Base-by-base conservation (phyloP, 2,329 filamentous ascomycete species). In the Claviceps purpurea region DNA sequence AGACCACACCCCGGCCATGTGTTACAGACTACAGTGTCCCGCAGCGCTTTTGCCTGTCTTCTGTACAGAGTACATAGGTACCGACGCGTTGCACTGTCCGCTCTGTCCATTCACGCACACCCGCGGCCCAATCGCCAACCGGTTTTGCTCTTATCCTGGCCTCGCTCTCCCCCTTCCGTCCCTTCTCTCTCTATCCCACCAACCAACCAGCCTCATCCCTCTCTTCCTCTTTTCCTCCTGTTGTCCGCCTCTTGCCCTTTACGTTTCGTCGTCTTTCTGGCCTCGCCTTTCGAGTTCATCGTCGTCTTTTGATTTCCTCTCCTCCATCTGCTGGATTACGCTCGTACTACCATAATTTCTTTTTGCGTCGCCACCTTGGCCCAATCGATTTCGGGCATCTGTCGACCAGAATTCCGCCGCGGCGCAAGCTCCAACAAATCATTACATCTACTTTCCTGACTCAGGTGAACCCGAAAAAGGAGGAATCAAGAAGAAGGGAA, bases 241-340 rank as follows among this genome's bases (percentile, higher is more conserved):
- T 24, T 62, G 56, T 60, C 59, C 52, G 51, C 56, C 58, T 41
- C 57, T 58, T 47, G 37, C 43, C 38, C 41, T 16, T 45, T 45
- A 48, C 39, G 13, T 42, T 42, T 52, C 44, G 46, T 54, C 52
- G 39, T 51, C 47, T 47, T 53, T 47, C 56, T 39, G 37, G 18
- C 52, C 52, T 54, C 52, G 37, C 61, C 60, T 56, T 58, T 62
- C 61, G 56, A 62, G 59, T 64, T 57, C 55, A 56, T 60, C 50
- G 49, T 38, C 52, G 20, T 49, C 45, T 38, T 55, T 52, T 26
- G 39, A 44, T 51, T 49, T 49, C 42, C 39, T 48, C 24, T 55
- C 51, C 41, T 46, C 49, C 11, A 43, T 45, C 46, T 37, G 37
- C 42, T 41, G 47, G 42, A 38, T 43, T 45, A 38, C 24, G 20